phyloP scores from a whole-genome alignment of 2,329 filamentous ascomycete species.

The Fusarium xylarioides region DNA sequence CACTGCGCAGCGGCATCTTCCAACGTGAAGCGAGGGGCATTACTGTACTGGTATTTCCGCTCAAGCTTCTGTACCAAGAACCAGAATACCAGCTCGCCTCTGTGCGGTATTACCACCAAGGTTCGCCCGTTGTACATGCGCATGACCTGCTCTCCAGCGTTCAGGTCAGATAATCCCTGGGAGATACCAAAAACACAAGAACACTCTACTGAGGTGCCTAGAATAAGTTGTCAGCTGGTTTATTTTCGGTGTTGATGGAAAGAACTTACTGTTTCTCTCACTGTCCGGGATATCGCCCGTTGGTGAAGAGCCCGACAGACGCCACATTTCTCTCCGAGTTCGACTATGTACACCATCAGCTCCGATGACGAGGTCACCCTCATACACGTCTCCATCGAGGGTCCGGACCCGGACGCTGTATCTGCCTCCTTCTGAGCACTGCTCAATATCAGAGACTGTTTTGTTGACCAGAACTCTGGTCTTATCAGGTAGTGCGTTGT shows the following conservation, averaged over 20 bases:
- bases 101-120: neutral
- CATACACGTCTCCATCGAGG: neutral
- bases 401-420: neutral
- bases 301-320: neutral
- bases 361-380: neutral
- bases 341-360: neutral
- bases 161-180: neutral
- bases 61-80: neutral
- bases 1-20: neutral
- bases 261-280: neutral
- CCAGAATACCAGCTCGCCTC: neutral
- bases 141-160: neutral
- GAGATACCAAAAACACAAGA: neutral
- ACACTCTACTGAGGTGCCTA: neutral
- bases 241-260: neutral
- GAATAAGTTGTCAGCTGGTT: neutral
- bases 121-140: neutral
- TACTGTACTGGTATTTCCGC: neutral
- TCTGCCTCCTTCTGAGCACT: neutral
- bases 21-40: neutral
- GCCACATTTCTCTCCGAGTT: neutral
- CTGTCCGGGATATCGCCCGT: neutral
- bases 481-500: neutral
- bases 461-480: neutral
- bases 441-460: neutral